Percentiles rank a stretch among this genome's conserved stretches.
These are phyloP conservation scores for Chaetomium olivaceum DNA, from an alignment of 2,329 filamentous ascomycete genomes.

Conservation along the genomic window DNA sequence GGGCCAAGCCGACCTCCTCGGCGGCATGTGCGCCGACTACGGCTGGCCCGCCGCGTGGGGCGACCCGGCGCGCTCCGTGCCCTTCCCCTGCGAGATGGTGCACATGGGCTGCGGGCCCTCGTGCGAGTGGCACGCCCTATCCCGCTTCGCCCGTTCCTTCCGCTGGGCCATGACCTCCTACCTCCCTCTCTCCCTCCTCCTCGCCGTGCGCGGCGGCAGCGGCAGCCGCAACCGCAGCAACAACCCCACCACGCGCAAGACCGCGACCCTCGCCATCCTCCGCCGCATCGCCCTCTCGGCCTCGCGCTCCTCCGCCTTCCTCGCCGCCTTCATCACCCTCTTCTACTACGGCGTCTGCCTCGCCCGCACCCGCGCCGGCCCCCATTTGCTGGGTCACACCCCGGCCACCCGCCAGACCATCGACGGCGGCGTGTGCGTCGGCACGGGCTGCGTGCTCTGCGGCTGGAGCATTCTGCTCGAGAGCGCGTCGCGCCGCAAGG, in stretches of 20 bases:
- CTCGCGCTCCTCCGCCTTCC: conserved; percentile 71
- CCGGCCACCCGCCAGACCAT: conserved; percentile 49
- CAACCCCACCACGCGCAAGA: neutral
- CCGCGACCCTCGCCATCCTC: conserved; percentile 39
- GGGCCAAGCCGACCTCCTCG: conserved; percentile 66
- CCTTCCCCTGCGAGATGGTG: conserved; percentile 80
- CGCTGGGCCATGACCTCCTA: conserved; percentile 75
- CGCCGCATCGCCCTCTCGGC: conserved; percentile 58
- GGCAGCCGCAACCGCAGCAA: conserved; percentile 45
- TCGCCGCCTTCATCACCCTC: conserved; percentile 73
- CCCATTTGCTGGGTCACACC: conserved; percentile 59
- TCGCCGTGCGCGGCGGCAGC: conserved; percentile 53
- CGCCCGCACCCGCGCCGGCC: conserved; percentile 70
- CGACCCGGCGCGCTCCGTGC: conserved; percentile 67
- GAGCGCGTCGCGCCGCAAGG: conserved; percentile 63
- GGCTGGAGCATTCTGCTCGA: conserved; percentile 82
- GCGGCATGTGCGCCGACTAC: conserved; percentile 72
- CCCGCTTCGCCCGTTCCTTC: conserved; percentile 69
- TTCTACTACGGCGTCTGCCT: conserved; percentile 89
- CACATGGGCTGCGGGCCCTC: conserved; percentile 75
- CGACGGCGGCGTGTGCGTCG: conserved; percentile 68
- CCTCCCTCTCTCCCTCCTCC: conserved; percentile 69
- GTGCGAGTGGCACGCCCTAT: conserved; percentile 72
- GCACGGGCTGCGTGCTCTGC: conserved; percentile 70
- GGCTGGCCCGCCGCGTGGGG: conserved; percentile 69